phyloP scores from a whole-genome alignment of 768 basidiomycete species.

The Boletus rubescentipes region DNA sequence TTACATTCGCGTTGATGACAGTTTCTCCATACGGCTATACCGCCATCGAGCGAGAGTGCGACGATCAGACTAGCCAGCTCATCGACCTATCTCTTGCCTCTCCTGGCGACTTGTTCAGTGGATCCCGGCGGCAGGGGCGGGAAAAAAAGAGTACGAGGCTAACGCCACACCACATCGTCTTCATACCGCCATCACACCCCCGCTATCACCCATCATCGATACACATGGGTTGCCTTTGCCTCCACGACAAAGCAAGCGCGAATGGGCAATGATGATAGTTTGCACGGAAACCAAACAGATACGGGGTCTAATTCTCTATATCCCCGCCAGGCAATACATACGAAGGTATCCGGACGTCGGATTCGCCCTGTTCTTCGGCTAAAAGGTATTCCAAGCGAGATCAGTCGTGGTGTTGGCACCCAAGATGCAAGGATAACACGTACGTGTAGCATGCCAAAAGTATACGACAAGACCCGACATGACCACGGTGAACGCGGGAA shows the following conservation, averaged over 20 bases:
- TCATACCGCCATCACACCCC: too few relatives aligned
- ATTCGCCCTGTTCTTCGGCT: constrained; percentile 74
- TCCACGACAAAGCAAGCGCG: not conserved
- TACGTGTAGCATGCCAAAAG: constrained; percentile 84
- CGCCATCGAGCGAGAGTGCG: not conserved
- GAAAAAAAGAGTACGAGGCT: not conserved
- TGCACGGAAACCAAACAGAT: not conserved
- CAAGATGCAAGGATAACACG: constrained; percentile 29
- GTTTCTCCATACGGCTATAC: not conserved
- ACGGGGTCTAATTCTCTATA: constrained; percentile 8
- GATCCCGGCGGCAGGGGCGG: not conserved
- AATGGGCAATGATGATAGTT: not conserved
- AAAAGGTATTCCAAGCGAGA: not conserved
- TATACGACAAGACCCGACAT: constrained; percentile 74
- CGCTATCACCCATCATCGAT: not conserved
- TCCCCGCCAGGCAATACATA: constrained; percentile 10
- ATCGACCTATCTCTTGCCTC: not conserved
- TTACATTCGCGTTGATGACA: too few relatives aligned
- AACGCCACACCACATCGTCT: not conserved
- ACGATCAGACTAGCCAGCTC: not conserved
- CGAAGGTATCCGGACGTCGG: constrained; percentile 22
- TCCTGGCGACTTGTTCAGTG: not conserved
- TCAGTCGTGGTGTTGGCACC: not conserved
- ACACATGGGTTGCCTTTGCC: not conserved
- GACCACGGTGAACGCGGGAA: constrained; percentile 71